Evolutionary conservation across 352 stramenopile species (phyloP).

Genomic region (Globisporangium middletonii): DNA sequence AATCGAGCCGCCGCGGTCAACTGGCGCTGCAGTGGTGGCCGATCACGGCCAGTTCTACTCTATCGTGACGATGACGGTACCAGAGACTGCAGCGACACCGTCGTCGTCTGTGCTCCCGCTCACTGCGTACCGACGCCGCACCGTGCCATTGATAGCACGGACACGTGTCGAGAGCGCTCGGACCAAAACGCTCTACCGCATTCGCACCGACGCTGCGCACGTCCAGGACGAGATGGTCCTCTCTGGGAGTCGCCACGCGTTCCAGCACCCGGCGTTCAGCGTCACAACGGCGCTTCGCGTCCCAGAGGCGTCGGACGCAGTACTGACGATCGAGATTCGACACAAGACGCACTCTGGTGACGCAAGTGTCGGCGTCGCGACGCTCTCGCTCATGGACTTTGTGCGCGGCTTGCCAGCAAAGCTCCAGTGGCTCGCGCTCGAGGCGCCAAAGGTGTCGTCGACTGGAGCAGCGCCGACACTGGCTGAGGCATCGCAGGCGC

Average conservation of each 20-base stretch:
- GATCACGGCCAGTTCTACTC: slow-evolving; percentile 19
- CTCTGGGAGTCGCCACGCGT: slow-evolving; percentile 35
- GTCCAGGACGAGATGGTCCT: slow-evolving; percentile 46
- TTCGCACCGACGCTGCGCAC: slow-evolving; percentile 33
- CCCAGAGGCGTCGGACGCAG: slow-evolving; percentile 32
- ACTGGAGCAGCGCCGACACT: too few relatives aligned
- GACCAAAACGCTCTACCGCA: slow-evolving; percentile 27
- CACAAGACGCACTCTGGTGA: slow-evolving; percentile 28
- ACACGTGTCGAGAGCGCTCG: not conserved
- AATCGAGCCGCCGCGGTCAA: too few relatives aligned
- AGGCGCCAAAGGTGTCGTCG: not conserved
- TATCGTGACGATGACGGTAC: slow-evolving; percentile 22
- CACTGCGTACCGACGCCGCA: slow-evolving; percentile 8
- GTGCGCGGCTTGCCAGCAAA: slow-evolving; percentile 57
- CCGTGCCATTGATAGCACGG: slow-evolving; percentile 3
- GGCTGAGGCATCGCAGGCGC: too few relatives aligned
- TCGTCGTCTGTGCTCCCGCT: not conserved
- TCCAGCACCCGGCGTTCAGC: slow-evolving; percentile 40
- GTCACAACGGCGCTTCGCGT: slow-evolving; percentile 34
- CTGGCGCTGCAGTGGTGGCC: slow-evolving; percentile 2
- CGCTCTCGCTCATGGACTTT: slow-evolving; percentile 38
- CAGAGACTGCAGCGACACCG: slow-evolving; percentile 1
- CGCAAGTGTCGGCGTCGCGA: slow-evolving; percentile 24
- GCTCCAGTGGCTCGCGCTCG: slow-evolving; percentile 47
- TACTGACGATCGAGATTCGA: slow-evolving; percentile 40